Percentiles rank a stretch among this genome's conserved stretches.
Evolutionary conservation across 73 alveolate species (phyloP).

Genomic region (Stentor roeselii): DNA sequence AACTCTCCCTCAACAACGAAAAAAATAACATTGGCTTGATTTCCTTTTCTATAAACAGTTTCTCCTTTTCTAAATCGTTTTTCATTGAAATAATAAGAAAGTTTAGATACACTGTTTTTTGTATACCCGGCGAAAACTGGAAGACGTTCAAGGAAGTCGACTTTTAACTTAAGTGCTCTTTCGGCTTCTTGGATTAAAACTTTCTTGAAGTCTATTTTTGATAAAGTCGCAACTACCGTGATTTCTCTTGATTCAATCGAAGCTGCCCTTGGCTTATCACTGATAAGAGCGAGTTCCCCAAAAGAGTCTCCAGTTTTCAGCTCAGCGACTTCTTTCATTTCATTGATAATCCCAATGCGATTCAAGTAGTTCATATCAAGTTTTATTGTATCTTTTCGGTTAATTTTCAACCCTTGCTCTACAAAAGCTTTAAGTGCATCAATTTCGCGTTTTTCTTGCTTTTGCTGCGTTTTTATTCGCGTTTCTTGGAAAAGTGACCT

Average conservation of each 20-base stretch:
- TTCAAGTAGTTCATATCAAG: neutral
- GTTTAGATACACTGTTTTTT: neutral
- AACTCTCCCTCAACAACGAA: conserved; percentile 1
- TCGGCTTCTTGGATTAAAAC: neutral
- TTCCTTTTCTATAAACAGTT: neutral
- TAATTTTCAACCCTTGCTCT: neutral
- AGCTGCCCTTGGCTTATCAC: conserved; percentile 25
- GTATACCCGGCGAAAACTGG: neutral
- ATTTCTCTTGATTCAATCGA: neutral
- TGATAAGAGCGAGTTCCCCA: conserved; percentile 7
- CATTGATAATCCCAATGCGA: neutral
- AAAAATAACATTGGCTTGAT: neutral
- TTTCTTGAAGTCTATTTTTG: neutral
- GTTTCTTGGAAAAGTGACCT: neutral
- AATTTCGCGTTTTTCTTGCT: neutral
- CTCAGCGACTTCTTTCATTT: neutral
- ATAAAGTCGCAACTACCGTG: neutral
- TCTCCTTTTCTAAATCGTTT: neutral
- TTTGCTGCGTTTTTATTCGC: conserved; percentile 24
- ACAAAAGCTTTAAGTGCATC: neutral
- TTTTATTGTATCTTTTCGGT: neutral
- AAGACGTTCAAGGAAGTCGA: neutral
- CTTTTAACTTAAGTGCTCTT: neutral
- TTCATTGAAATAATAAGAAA: neutral
- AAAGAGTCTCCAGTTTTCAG: neutral